phyloP scores from a whole-genome alignment of 805 yeast species.

The Starmerella scarabaei region DNA sequence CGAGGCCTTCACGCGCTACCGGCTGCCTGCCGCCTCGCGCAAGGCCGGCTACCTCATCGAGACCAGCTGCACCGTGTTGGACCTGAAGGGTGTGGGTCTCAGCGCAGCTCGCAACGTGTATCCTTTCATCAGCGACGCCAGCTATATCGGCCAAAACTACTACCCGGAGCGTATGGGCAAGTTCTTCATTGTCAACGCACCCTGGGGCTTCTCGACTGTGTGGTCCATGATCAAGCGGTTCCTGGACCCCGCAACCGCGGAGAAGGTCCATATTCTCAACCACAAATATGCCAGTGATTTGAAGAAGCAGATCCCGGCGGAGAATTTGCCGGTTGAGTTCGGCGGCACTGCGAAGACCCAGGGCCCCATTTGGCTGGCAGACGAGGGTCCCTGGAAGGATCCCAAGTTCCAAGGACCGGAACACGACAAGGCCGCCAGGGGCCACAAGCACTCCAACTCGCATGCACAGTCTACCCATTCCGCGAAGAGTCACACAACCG shows the following conservation, averaged over 20 bases:
- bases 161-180: conserved; percentile 99
- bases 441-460: background rate
- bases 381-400: conserved; percentile 97
- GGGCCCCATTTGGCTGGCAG: conserved; percentile 66
- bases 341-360: conserved; percentile 69
- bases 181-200: conserved; percentile 89
- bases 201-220: conserved; percentile 92
- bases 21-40: conserved; percentile 93
- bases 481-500: background rate
- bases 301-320: conserved; percentile 82
- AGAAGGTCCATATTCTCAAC: conserved; percentile 83
- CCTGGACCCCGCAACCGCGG: conserved; percentile 93
- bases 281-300: conserved; percentile 66
- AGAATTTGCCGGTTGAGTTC: conserved; percentile 79
- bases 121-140: conserved; percentile 82
- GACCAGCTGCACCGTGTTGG: conserved; percentile 93
- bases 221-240: conserved; percentile 85
- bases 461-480: background rate
- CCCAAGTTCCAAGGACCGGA: conserved; percentile 80
- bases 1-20: conserved; percentile 69
- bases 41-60: conserved; percentile 65
- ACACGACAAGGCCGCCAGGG: conserved; percentile 32
- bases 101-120: conserved; percentile 74
- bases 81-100: conserved; percentile 85
- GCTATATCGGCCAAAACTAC: conserved; percentile 88